Evolutionary conservation across 2,329 filamentous ascomycete genomes (phyloP).

Genomic region (Lasiodiplodia theobromae): DNA sequence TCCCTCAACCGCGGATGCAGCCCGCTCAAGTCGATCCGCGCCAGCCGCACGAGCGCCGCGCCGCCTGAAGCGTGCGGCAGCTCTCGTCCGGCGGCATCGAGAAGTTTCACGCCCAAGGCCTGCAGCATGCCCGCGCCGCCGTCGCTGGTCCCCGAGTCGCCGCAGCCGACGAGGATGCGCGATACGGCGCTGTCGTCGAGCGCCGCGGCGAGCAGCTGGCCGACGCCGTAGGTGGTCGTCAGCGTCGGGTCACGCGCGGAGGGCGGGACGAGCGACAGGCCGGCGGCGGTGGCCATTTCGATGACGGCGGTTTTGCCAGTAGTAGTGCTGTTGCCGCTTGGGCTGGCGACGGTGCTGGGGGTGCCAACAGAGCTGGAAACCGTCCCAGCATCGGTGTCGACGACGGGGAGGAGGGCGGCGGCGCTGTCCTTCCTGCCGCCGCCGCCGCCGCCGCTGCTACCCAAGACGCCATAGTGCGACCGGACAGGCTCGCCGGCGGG

Average conservation of each 20-base stretch:
- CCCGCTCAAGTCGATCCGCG: constrained; percentile 48
- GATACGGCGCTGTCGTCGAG: constrained; percentile 53
- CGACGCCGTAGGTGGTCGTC: constrained; percentile 62
- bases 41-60: constrained; percentile 47
- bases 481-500: constrained; percentile 52
- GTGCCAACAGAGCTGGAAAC: too few species aligned
- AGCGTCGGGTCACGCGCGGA: constrained; percentile 54
- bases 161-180: constrained; percentile 60
- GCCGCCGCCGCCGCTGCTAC: too few species aligned
- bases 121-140: constrained; percentile 63
- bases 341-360: too few species aligned
- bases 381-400: too few species aligned
- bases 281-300: constrained; percentile 63
- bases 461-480: constrained; percentile 60
- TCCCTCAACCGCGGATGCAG: constrained; percentile 48
- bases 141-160: constrained; percentile 63
- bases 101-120: constrained; percentile 57
- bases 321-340: too few species aligned
- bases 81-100: constrained; percentile 47
- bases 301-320: constrained; percentile 54
- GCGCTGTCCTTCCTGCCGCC: too few species aligned
- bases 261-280: constrained; percentile 57
- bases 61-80: constrained; percentile 53
- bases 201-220: constrained; percentile 56
- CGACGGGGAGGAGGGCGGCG: too few species aligned